A percentile compares a stretch with the other conserved stretches of the same genome.
These are phyloP conservation scores for Neostapfia colusana DNA, from an alignment of 176 grass and related monocot genomes.

Conservation along the genomic window DNA sequence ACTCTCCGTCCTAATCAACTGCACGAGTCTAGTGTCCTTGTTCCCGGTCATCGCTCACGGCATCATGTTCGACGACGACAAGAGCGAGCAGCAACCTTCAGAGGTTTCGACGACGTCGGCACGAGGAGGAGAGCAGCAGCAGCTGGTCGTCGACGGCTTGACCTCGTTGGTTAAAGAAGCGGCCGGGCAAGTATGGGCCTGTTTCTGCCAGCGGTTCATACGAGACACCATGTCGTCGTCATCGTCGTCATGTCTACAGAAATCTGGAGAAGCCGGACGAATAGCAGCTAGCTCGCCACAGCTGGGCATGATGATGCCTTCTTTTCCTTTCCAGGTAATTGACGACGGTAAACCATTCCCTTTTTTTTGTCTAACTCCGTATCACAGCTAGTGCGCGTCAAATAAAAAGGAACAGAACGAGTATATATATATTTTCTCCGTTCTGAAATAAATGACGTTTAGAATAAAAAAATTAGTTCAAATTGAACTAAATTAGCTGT, in stretches of 20 bases:
- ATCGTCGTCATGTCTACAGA: background rate
- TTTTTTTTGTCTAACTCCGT: too few species aligned
- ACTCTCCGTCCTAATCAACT: conserved; percentile 56
- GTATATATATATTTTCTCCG: too few species aligned
- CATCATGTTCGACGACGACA: background rate
- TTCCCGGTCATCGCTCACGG: conserved; percentile 38
- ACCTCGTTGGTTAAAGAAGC: conserved; percentile 42
- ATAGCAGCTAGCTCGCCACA: conserved; percentile 2
- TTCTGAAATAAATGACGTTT: too few species aligned
- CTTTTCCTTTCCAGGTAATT: conserved; percentile 54
- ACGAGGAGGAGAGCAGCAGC: too few species aligned
- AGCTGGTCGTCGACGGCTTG: too few species aligned
- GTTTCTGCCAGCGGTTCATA: conserved; percentile 55
- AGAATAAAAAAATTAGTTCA: too few species aligned
- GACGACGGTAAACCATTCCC: too few species aligned
- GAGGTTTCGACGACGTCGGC: conserved; percentile 1
- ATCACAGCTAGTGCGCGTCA: too few species aligned
- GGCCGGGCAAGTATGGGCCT: conserved; percentile 37
- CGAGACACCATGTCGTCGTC: conserved; percentile 45
- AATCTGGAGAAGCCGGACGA: background rate
- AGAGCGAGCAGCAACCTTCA: too few species aligned
- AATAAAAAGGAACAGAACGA: too few species aligned
- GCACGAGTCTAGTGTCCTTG: conserved; percentile 44
- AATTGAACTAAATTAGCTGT: too few species aligned
- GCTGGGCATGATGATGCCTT: conserved; percentile 43